phyloP scores from a whole-genome alignment of 352 stramenopile species.

The Pilasporangium apinafurcum region DNA sequence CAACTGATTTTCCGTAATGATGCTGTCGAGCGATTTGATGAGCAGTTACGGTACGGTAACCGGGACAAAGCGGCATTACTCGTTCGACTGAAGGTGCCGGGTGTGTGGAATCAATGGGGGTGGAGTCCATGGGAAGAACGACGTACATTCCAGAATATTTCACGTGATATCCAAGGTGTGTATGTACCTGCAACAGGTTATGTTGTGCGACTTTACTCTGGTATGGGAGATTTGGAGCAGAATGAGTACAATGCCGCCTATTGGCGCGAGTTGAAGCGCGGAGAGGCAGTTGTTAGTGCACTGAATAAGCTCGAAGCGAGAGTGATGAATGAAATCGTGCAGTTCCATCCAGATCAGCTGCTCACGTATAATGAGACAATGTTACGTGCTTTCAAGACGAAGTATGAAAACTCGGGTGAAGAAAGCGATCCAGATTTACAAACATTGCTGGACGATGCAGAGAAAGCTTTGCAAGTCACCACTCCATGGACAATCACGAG shows the following conservation, averaged over 20 bases:
- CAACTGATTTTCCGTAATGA: slow-evolving; percentile 51
- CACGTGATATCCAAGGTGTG: slow-evolving; percentile 18
- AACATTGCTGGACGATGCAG: slow-evolving; percentile 18
- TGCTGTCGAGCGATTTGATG: slow-evolving; percentile 40
- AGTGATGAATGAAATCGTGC: slow-evolving; percentile 29
- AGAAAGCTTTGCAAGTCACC: slow-evolving; percentile 11
- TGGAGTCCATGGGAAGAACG: slow-evolving; percentile 37
- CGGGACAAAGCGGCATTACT: slow-evolving; percentile 46
- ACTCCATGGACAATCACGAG: slow-evolving; percentile 17
- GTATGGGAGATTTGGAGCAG: slow-evolving; percentile 19
- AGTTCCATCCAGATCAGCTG: slow-evolving; percentile 14
- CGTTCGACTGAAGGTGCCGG: slow-evolving; percentile 28
- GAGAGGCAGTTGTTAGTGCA: slow-evolving; percentile 29
- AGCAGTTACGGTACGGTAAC: slow-evolving; percentile 40
- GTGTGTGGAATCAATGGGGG: slow-evolving; percentile 35
- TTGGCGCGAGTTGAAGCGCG: slow-evolving; percentile 38
- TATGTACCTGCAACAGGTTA: slow-evolving; percentile 29
- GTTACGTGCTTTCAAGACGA: slow-evolving; percentile 1
- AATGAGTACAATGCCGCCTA: slow-evolving; percentile 16
- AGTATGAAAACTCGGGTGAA: slow-evolving; percentile 1
- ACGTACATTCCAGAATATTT: slow-evolving; percentile 30
- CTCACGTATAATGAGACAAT: slow-evolving; percentile 19
- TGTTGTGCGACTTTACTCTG: slow-evolving; percentile 42
- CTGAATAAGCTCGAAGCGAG: slow-evolving; percentile 30
- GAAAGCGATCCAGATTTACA: background rate